Conservation (phyloP, 179 eudicot species). For the Silene coronaria region DNA sequence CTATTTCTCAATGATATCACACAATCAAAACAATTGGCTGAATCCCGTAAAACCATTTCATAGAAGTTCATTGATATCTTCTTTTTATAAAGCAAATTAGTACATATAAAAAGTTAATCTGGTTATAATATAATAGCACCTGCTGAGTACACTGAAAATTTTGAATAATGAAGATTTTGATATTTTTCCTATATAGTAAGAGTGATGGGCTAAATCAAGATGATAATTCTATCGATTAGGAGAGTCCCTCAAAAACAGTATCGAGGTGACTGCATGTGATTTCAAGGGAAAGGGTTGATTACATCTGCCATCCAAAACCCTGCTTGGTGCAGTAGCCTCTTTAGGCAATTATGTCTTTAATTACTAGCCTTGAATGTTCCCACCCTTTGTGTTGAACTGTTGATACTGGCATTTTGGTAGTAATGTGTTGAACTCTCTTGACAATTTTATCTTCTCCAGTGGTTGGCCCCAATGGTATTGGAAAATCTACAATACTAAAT, state of each 20-base stretch:
- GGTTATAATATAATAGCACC: not conserved
- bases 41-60: too few species aligned
- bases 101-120: not conserved
- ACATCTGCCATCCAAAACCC: not conserved
- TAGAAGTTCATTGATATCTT: too few species aligned
- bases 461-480: conserved; percentile 99
- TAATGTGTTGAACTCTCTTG: not conserved
- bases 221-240: not conserved
- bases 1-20: too few species aligned
- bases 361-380: not conserved
- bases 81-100: too few species aligned
- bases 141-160: not conserved
- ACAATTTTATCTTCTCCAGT: conserved; percentile 39
- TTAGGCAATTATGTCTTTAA: not conserved
- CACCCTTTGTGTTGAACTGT: not conserved
- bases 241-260: not conserved
- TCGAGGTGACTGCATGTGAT: not conserved
- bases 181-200: not conserved
- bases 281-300: not conserved
- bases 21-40: too few species aligned
- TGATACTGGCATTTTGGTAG: not conserved
- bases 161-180: not conserved
- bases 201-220: not conserved
- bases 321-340: not conserved
- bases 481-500: conserved; percentile 94